These are phyloP conservation scores for Halophytophthora batemanensis DNA, from an alignment of 352 stramenopile species.

Conservation along the genomic window DNA sequence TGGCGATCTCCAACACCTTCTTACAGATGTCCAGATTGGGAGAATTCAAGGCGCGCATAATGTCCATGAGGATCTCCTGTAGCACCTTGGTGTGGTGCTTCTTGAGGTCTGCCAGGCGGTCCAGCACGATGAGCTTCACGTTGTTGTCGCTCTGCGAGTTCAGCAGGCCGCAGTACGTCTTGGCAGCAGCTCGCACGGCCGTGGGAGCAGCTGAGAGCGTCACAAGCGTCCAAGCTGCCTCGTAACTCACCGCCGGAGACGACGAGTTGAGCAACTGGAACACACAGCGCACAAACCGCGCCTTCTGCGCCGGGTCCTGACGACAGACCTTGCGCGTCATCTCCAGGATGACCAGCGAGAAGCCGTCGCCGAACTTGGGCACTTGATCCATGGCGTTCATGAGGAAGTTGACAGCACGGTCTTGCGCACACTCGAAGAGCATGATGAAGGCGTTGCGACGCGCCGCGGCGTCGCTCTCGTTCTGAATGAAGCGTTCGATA, in stretches of 20 bases:
- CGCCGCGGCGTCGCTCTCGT: slow-evolving; percentile 93
- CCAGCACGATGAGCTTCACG: slow-evolving; percentile 99
- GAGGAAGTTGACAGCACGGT: slow-evolving; percentile 97
- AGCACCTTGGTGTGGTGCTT: slow-evolving; percentile 96
- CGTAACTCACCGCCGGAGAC: slow-evolving; percentile 94
- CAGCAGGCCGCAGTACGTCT: slow-evolving; percentile 97
- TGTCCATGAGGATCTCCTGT: slow-evolving; percentile 99
- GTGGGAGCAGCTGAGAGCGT: slow-evolving; percentile 97
- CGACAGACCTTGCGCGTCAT: slow-evolving; percentile 98
- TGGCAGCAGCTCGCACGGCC: slow-evolving; percentile 94
- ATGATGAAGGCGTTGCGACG: slow-evolving; percentile 99
- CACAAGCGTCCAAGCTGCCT: slow-evolving; percentile 99
- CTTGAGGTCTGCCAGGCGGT: slow-evolving; percentile 96
- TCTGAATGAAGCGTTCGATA: slow-evolving; percentile 94
- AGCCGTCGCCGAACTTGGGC: slow-evolving; percentile 95
- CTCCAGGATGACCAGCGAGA: slow-evolving; percentile 99
- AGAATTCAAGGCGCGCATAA: slow-evolving; percentile 95
- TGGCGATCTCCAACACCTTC: slow-evolving; percentile 98
- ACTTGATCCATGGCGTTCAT: slow-evolving; percentile 96
- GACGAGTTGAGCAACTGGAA: slow-evolving; percentile 96
- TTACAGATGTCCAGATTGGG: slow-evolving; percentile 98
- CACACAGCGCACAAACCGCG: slow-evolving; percentile 98
- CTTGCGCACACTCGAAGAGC: slow-evolving; percentile 98
- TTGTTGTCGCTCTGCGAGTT: slow-evolving; percentile 99
- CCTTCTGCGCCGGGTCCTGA: slow-evolving; percentile 97